Base-by-base conservation (phyloP, 305 asterid species). In the Solanum hybrid region DNA sequence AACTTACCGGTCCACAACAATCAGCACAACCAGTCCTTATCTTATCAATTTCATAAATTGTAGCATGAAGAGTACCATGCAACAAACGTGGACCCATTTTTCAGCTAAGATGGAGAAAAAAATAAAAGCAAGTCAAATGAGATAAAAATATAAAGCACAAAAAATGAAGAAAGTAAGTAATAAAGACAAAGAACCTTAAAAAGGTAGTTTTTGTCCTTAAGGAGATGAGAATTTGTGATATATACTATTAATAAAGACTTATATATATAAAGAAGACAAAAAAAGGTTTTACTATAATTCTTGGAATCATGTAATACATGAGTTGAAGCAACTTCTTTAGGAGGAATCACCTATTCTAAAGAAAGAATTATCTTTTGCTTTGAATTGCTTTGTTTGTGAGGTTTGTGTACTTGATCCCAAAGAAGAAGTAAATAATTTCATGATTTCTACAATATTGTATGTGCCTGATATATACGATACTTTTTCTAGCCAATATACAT, bases 61-160 rank as follows among this genome's bases (percentile, higher is more conserved):
- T 95, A 18, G 94, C 98, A 82, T 83, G 91, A 64, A 97, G 93
- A 8, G 95, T 96, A 87, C 99, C 99, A 89, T 97, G 99, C 71
- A 97, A 96, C 97, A 97, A 91, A 71, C 71, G 89, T n/a, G 92
- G 94, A 88, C 92, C 94, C 97, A 96, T 95, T 13, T 89, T 40
- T 31, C 77, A 86, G 8, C 76, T 31, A 31, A 76, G 7, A n/a
- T 0, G 13, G 75, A n/a, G 29, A 9, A 10, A n/a, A 57, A 67
- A 67, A 4, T 2, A 29, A 75, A 34, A 18, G 26, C 0, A 76
- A 76, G 36, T 16, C 13, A 76, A 76, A 33, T 76, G 24, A 76
- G 82, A 76, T 76, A 34, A 76, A 16, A 18, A 76, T 11, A 76
- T 22, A 18, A 76, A 33, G 5, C 29, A n/a, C 12, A 11, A 11